Conservation (phyloP, 2,329 filamentous ascomycete genomes). For the Talaromyces verruculosus region DNA sequence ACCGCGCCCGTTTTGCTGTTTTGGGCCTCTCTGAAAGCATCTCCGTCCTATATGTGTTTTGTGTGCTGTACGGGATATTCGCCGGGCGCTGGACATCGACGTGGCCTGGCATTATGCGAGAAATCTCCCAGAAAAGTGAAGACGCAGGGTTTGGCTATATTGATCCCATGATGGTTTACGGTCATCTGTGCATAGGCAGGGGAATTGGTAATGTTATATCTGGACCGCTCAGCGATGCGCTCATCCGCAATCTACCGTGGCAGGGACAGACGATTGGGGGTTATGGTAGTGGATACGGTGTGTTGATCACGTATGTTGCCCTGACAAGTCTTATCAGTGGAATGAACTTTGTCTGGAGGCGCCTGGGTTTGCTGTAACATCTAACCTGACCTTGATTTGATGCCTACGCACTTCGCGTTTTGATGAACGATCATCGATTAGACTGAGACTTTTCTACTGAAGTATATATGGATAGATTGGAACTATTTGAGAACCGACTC, state of each 20-base stretch:
- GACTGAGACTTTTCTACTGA: not conserved
- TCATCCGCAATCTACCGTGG: not conserved
- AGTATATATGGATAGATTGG: not conserved
- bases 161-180: conserved; percentile 52
- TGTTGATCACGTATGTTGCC: conserved; percentile 32
- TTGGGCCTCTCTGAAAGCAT: conserved; percentile 51
- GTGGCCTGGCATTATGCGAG: not conserved
- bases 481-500: no score
- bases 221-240: not conserved
- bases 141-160: conserved; percentile 33
- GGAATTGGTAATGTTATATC: conserved; percentile 50
- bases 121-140: conserved; percentile 46
- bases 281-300: conserved; percentile 32
- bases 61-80: conserved; percentile 47
- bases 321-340: conserved; percentile 29
- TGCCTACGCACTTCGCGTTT: not conserved
- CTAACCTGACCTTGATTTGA: not conserved
- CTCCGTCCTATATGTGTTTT: conserved; percentile 43
- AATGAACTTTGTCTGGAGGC: conserved; percentile 25
- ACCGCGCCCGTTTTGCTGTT: conserved; percentile 42
- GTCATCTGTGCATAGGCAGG: conserved; percentile 49
- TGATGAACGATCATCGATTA: not conserved
- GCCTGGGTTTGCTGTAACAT: not conserved
- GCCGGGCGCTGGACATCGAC: conserved; percentile 24
- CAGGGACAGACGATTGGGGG: conserved; percentile 6